phyloP scores from a whole-genome alignment of 768 basidiomycete species.

The Russula emetica region DNA sequence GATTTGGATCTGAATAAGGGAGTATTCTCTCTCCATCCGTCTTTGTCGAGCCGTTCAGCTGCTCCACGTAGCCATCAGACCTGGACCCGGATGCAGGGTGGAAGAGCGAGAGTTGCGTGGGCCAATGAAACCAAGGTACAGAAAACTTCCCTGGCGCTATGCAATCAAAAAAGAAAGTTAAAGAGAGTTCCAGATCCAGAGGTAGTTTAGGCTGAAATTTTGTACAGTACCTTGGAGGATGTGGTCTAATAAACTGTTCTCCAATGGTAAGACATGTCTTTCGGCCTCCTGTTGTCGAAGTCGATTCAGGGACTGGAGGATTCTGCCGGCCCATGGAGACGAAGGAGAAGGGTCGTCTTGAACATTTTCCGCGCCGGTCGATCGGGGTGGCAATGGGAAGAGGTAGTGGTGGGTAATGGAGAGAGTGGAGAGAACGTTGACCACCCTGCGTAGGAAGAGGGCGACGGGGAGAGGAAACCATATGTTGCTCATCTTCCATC shows the following conservation, averaged over 20 bases:
- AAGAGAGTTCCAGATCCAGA: background rate
- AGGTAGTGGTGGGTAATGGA: constrained; percentile 66
- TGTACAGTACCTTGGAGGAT: constrained; percentile 14
- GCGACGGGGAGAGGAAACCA: constrained; percentile 57
- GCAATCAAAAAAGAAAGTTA: background rate
- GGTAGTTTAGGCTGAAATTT: background rate
- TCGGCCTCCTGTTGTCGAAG: background rate
- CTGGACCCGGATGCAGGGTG: background rate
- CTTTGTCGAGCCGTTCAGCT: background rate
- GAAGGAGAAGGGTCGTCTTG: background rate
- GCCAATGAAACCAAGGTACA: constrained; percentile 19
- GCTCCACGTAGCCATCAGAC: background rate
- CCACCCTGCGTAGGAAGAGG: constrained; percentile 57
- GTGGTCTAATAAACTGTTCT: constrained; percentile 5
- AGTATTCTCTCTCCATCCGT: background rate
- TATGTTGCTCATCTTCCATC: constrained; percentile 41
- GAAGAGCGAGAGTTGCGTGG: constrained; percentile 12
- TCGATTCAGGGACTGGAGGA: background rate
- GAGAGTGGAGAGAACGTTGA: constrained; percentile 64
- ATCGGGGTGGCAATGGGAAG: constrained; percentile 31
- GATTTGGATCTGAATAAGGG: background rate
- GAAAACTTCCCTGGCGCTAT: constrained; percentile 11
- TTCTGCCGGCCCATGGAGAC: background rate
- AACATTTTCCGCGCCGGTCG: constrained; percentile 11
- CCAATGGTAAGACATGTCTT: background rate